Evolutionary conservation across 257 asterid species (phyloP).

Genomic region (Primulina tabacum): DNA sequence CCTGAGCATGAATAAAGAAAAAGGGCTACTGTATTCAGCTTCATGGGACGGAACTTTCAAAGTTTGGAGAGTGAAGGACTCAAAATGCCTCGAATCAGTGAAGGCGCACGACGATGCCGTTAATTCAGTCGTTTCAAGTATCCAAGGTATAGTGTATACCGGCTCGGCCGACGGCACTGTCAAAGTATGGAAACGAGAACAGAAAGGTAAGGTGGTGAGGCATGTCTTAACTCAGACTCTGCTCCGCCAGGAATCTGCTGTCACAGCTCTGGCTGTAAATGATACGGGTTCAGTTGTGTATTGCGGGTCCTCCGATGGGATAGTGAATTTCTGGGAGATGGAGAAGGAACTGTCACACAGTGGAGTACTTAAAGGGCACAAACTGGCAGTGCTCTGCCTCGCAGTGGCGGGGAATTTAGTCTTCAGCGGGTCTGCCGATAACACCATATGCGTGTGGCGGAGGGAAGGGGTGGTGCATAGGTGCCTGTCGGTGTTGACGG

Average conservation of each 20-base stretch:
- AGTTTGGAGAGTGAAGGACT: slow-evolving; percentile 41
- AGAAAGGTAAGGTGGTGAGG: slow-evolving; percentile 25
- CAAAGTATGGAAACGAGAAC: slow-evolving; percentile 51
- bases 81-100: slow-evolving; percentile 54
- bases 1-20: slow-evolving; percentile 39
- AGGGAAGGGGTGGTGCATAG: slow-evolving; percentile 44
- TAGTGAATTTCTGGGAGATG: slow-evolving; percentile 55
- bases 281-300: slow-evolving; percentile 37
- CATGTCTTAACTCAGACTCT: slow-evolving; percentile 39
- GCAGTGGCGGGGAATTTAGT: slow-evolving; percentile 46
- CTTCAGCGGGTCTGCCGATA: slow-evolving; percentile 60
- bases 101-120: slow-evolving; percentile 63
- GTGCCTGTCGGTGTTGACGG: slow-evolving; percentile 42
- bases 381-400: slow-evolving; percentile 58
- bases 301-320: slow-evolving; percentile 60
- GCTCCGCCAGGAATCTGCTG: slow-evolving; percentile 47
- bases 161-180: slow-evolving; percentile 74
- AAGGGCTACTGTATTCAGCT: slow-evolving; percentile 49
- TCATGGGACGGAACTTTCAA: slow-evolving; percentile 74
- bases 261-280: slow-evolving; percentile 50
- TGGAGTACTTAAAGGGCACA: slow-evolving; percentile 56
- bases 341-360: slow-evolving; percentile 39
- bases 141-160: slow-evolving; percentile 42
- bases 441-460: slow-evolving; percentile 60
- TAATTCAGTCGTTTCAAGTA: slow-evolving; percentile 43